Evolutionary conservation across 75 land plant species (phyloP).

Genomic region (Cunninghamia lanceolata): DNA sequence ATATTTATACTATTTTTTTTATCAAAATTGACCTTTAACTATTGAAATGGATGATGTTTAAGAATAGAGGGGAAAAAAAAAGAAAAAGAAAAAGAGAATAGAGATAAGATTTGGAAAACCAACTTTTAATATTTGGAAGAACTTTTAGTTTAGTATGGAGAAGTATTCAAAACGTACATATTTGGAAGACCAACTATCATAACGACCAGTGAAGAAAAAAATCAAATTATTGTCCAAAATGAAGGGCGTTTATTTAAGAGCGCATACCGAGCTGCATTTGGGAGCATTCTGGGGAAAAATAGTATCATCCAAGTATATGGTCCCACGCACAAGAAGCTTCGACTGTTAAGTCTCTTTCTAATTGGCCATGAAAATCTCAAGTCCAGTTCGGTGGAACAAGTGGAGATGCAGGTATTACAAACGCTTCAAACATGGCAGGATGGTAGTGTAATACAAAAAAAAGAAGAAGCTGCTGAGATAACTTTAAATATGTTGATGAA

Average conservation of each 20-base stretch:
- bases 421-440: constrained; percentile 45
- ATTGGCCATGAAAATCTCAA: constrained; percentile 6
- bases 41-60: too few species aligned
- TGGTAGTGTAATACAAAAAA: neutral
- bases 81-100: too few species aligned
- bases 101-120: too few species aligned
- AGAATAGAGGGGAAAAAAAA: too few species aligned
- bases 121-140: too few species aligned
- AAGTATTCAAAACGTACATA: constrained; percentile 23
- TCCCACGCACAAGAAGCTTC: constrained; percentile 10
- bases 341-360: neutral
- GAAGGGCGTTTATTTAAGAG: constrained; percentile 12
- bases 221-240: constrained; percentile 23
- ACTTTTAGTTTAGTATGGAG: too few species aligned
- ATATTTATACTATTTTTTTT: too few species aligned
- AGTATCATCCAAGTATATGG: neutral
- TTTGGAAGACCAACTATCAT: constrained; percentile 30
- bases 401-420: too few species aligned
- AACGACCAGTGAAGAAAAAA: constrained; percentile 16
- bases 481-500: constrained; percentile 8
- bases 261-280: constrained; percentile 7
- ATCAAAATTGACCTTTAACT: too few species aligned
- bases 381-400: neutral
- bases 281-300: constrained; percentile 4
- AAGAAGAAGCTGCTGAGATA: constrained; percentile 4